Conservation (phyloP, 73 alveolate genomes). For the Tetrahymena malaccensis region DNA sequence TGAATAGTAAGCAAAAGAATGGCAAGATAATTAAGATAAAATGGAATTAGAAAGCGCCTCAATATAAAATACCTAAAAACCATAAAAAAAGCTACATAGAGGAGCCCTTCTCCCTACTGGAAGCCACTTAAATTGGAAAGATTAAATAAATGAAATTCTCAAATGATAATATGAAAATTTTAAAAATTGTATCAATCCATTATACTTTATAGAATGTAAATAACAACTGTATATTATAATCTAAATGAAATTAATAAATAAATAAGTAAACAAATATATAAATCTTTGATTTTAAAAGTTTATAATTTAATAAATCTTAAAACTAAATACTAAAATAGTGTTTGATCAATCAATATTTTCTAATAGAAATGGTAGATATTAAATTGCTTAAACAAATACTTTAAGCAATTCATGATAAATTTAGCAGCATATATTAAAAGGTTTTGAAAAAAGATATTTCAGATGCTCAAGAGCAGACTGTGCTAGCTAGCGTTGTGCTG, state of each 20-base stretch:
- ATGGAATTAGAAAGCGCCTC: background rate
- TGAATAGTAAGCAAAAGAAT: background rate
- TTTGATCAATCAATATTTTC: background rate
- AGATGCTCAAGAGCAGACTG: background rate
- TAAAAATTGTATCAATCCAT: background rate
- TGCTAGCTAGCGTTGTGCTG: background rate
- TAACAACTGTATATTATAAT: background rate
- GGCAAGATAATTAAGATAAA: background rate
- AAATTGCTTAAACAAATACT: background rate
- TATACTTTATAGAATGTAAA: background rate
- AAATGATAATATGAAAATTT: background rate
- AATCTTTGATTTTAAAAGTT: background rate
- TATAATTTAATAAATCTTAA: too few relatives aligned
- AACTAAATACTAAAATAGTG: background rate
- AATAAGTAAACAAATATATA: too few relatives aligned
- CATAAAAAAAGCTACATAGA: background rate
- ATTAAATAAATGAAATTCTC: background rate
- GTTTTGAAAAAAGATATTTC: background rate
- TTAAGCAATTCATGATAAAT: background rate
- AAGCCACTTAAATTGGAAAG: background rate
- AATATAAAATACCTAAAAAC: background rate
- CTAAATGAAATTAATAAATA: too few relatives aligned
- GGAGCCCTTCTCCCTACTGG: background rate
- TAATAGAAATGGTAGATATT: background rate
- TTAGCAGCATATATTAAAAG: background rate